phyloP scores from a whole-genome alignment of 1,139 yeast species.

The Taphrina pruni region DNA sequence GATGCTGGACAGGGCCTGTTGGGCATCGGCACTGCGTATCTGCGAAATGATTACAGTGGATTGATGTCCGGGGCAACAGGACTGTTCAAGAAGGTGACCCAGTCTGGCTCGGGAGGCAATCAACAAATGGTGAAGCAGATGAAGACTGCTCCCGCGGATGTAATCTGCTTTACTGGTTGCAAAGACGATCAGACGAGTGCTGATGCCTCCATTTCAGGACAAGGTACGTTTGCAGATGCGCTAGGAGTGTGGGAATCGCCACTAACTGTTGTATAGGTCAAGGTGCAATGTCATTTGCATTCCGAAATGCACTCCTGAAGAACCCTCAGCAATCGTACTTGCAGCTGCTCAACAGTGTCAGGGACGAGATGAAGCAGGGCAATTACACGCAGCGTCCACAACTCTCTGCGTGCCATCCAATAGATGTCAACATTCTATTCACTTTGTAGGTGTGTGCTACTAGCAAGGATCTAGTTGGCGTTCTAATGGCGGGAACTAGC shows the following conservation, averaged over 20 bases:
- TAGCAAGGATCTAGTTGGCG: too few species aligned
- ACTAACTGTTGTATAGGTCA: slow-evolving; percentile 22
- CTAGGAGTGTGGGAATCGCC: too few species aligned
- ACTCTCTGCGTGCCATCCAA: slow-evolving; percentile 46
- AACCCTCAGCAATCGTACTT: slow-evolving; percentile 78
- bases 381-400: slow-evolving; percentile 42
- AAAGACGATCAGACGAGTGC: slow-evolving; percentile 40
- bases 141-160: slow-evolving; percentile 88
- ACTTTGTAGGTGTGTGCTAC: slow-evolving; percentile 14
- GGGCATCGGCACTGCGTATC: slow-evolving; percentile 72
- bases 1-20: slow-evolving; percentile 82
- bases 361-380: slow-evolving; percentile 57
- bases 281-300: slow-evolving; percentile 95
- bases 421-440: slow-evolving; percentile 37
- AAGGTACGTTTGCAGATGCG: slow-evolving; percentile 58
- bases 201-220: slow-evolving; percentile 43
- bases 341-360: slow-evolving; percentile 78
- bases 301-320: slow-evolving; percentile 69
- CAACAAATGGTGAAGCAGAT: slow-evolving; percentile 58
- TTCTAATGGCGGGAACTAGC: too few species aligned
- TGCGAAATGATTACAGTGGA: slow-evolving; percentile 69
- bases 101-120: slow-evolving; percentile 53
- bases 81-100: slow-evolving; percentile 59
- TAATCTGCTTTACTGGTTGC: slow-evolving; percentile 75
- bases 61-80: slow-evolving; percentile 59